phyloP scores from a whole-genome alignment of 805 yeast species.

The Candida morakotiae region DNA sequence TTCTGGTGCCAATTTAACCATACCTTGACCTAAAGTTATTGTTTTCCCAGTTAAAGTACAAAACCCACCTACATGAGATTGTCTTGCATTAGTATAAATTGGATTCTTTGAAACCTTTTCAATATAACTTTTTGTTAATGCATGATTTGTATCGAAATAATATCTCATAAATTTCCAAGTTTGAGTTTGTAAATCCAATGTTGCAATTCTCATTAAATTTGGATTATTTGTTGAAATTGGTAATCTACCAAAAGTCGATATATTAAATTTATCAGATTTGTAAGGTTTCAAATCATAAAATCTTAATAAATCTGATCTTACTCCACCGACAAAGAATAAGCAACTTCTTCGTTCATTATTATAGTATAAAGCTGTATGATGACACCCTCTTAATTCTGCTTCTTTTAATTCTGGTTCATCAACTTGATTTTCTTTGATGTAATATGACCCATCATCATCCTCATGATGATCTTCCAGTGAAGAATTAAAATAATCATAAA shows the following conservation, averaged over 20 bases:
- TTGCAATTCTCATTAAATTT: conserved; percentile 29
- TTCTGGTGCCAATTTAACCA: conserved; percentile 28
- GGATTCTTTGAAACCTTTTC: conserved; percentile 16
- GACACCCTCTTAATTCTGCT: conserved; percentile 41
- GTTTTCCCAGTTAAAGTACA: conserved; percentile 30
- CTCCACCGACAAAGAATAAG: conserved; percentile 38
- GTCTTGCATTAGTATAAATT: conserved; percentile 23
- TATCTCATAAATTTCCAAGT: conserved; percentile 37
- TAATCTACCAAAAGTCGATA: conserved; percentile 27
- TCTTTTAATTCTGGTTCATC: conserved; percentile 26
- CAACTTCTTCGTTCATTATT: conserved; percentile 30
- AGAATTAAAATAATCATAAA: conserved; percentile 30
- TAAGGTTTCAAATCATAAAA: conserved; percentile 27
- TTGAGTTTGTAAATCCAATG: conserved; percentile 35
- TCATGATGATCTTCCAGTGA: conserved; percentile 16
- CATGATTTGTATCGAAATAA: conserved; percentile 26
- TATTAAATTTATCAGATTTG: conserved; percentile 30
- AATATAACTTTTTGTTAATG: conserved; percentile 18
- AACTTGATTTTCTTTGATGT: conserved; percentile 21
- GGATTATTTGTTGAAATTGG: conserved; percentile 23
- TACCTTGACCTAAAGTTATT: conserved; percentile 35
- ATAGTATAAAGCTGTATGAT: conserved; percentile 33
- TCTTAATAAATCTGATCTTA: conserved; percentile 32
- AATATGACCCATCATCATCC: conserved; percentile 25
- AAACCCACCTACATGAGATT: conserved; percentile 28